Evolutionary conservation across 2,329 filamentous ascomycete genomes (phyloP).

Genomic region (Fusarium poae): DNA sequence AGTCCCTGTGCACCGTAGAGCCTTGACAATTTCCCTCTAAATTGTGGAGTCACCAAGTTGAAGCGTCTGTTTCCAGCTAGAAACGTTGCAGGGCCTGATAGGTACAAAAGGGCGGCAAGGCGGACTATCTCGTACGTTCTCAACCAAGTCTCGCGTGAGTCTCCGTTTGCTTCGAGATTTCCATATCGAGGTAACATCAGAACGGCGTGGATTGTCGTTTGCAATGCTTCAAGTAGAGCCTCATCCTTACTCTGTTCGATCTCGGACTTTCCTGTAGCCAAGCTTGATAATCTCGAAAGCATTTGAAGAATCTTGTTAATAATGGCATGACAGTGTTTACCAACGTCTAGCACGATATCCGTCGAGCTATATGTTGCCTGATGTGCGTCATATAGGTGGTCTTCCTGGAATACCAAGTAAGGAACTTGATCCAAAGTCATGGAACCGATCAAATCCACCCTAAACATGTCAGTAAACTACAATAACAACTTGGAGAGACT

Average conservation of each 20-base stretch:
- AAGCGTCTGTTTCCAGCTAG: neutral
- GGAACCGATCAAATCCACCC: neutral
- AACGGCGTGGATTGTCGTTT: neutral
- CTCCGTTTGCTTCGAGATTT: accelerated
- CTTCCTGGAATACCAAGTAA: neutral
- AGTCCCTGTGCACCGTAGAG: neutral
- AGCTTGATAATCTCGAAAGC: neutral
- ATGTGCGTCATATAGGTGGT: neutral
- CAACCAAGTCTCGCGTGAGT: too few relatives aligned
- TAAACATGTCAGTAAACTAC: neutral
- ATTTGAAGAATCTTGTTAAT: neutral
- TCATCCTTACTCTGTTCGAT: neutral
- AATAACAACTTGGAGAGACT: accelerated
- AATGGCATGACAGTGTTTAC: too few relatives aligned
- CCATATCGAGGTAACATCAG: neutral
- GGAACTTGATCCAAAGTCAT: neutral
- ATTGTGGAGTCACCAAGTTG: neutral
- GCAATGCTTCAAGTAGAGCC: neutral
- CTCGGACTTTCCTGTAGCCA: neutral
- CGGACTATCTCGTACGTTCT: neutral
- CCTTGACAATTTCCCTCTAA: neutral
- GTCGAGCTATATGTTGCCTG: accelerated
- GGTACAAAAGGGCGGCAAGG: neutral
- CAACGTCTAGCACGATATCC: neutral
- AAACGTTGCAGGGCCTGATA: neutral